Evolutionary conservation across 1,284 basidiomycete species (phyloP), one percentile per base, ranked within the genome.

Genomic region (Phenoliferia sp.): DNA sequence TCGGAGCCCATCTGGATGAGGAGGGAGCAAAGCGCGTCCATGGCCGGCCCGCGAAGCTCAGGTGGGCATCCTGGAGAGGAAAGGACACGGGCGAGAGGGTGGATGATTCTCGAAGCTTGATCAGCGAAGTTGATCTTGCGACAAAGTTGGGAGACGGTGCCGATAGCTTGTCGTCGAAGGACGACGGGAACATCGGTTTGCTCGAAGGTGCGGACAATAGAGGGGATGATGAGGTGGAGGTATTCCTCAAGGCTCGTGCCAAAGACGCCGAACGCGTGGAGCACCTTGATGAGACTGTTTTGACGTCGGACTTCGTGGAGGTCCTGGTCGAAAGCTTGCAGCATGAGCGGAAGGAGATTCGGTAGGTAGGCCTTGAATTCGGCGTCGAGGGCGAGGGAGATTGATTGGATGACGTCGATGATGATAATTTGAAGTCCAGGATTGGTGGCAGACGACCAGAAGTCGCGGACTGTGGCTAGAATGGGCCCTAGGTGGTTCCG

Each of bases 341-440:
- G 85, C 71, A 99, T 86, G 44, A 94, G 85, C 34, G 95, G 95
- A 2, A 99, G 83, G 55, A 98, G 87, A 29, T 88, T 88, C 0
- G 95, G 93, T n/a, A 99, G 82, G 81, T 95, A 97, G 2, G 94
- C 94, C 78, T 95, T 95, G 84, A 99, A 99, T 79, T 99, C 96
- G 22, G 94, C 92, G 77, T 98, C 94, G 28, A 99, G 84, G 0
- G 95, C 94, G 76, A 90, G 90, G 1, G 94, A 94, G n/a, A 98
- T 85, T 0, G 94, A 88, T 78, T 99, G 96, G 35, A 99, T 90
- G 33, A 99, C 84, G 33, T 91, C 88, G 64, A 98, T 93, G 62
- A 99, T 89, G 5, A 94, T 93, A 58, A 96, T 85, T 76, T 98
- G 94, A 32, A 99, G 84, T 6, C 88, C 84, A 3, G 85, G 83